These are phyloP conservation scores for Orbilia quercus DNA, from an alignment of 2,329 filamentous ascomycete species.

Conservation along the genomic window DNA sequence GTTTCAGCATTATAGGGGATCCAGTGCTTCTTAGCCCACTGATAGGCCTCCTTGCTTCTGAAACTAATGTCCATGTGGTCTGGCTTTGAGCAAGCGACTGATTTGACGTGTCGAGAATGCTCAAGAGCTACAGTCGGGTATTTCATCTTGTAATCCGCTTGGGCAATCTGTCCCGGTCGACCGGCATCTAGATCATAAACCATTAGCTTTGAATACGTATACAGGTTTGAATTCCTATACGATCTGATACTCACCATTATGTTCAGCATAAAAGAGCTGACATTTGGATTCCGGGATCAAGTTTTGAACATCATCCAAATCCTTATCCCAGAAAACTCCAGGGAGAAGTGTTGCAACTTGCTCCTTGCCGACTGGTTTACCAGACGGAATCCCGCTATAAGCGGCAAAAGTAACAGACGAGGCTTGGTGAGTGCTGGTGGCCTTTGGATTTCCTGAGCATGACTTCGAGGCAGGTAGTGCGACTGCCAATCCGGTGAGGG, in stretches of 20 bases:
- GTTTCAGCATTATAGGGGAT: slow-evolving; percentile 42
- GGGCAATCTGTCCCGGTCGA: slow-evolving; percentile 37
- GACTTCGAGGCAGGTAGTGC: slow-evolving; percentile 27
- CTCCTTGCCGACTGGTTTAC: slow-evolving; percentile 3
- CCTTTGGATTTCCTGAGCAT: slow-evolving; percentile 3
- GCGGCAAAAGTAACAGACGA: slow-evolving; percentile 39
- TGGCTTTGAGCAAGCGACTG: slow-evolving; percentile 33
- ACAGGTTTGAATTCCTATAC: too few relatives aligned
- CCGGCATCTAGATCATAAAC: slow-evolving; percentile 25
- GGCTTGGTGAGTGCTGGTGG: slow-evolving; percentile 18
- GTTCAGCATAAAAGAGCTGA: slow-evolving; percentile 53
- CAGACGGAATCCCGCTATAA: slow-evolving; percentile 33
- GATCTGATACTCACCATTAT: slow-evolving; percentile 25
- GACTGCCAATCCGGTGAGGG: slow-evolving; percentile 11
- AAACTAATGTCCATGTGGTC: slow-evolving; percentile 43
- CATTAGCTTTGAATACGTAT: neutral
- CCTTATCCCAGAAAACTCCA: slow-evolving; percentile 47
- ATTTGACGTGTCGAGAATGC: slow-evolving; percentile 44
- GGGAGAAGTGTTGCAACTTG: slow-evolving; percentile 40
- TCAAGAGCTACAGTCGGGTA: slow-evolving; percentile 50
- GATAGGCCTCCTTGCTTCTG: slow-evolving; percentile 27
- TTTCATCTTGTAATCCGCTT: slow-evolving; percentile 45
- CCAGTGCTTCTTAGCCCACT: slow-evolving; percentile 47
- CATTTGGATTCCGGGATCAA: slow-evolving; percentile 36
- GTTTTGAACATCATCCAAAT: slow-evolving; percentile 40